Percentiles rank a stretch among this genome's conserved stretches.
Conservation (phyloP, 2,329 filamentous ascomycete genomes). For the Aureobasidium lini region DNA sequence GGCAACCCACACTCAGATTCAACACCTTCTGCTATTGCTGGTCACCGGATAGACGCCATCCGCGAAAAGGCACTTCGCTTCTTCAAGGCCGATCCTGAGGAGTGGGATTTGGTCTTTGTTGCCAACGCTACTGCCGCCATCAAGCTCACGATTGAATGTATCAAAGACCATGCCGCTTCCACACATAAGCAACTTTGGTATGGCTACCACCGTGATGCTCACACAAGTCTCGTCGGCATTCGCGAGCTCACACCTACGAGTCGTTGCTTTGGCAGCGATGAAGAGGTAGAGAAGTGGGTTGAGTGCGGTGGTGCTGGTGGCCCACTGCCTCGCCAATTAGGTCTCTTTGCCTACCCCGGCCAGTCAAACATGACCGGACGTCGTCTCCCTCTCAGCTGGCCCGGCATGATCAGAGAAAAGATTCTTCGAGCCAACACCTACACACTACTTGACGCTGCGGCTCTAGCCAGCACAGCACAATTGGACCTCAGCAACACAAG, state of each 20-base stretch:
- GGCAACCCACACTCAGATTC: conserved; percentile 92
- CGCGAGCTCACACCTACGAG: conserved; percentile 60
- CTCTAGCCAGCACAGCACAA: conserved; percentile 67
- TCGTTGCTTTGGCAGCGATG: conserved; percentile 58
- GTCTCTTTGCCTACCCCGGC: conserved; percentile 72
- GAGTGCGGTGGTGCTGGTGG: conserved; percentile 30
- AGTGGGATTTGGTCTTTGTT: conserved; percentile 86
- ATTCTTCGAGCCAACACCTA: conserved; percentile 38
- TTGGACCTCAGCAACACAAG: conserved; percentile 59
- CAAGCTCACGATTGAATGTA: conserved; percentile 74
- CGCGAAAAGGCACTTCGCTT: conserved; percentile 64
- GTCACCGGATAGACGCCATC: conserved; percentile 66
- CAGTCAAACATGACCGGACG: conserved; percentile 91
- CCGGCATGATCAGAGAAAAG: conserved; percentile 34
- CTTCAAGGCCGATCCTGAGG: conserved; percentile 70
- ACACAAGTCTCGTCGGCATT: conserved; percentile 80
- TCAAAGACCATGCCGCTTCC: conserved; percentile 53
- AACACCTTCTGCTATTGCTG: conserved; percentile 68
- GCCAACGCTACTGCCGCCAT: conserved; percentile 87
- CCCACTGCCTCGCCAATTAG: conserved; percentile 24
- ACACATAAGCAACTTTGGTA: conserved; percentile 60
- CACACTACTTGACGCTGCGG: conserved; percentile 77
- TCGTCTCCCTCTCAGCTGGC: conserved; percentile 66
- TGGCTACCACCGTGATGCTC: conserved; percentile 73
- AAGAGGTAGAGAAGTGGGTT: conserved; percentile 60